These are phyloP conservation scores for Mycena capillaripes DNA, from an alignment of 768 basidiomycete species.

Conservation along the genomic window DNA sequence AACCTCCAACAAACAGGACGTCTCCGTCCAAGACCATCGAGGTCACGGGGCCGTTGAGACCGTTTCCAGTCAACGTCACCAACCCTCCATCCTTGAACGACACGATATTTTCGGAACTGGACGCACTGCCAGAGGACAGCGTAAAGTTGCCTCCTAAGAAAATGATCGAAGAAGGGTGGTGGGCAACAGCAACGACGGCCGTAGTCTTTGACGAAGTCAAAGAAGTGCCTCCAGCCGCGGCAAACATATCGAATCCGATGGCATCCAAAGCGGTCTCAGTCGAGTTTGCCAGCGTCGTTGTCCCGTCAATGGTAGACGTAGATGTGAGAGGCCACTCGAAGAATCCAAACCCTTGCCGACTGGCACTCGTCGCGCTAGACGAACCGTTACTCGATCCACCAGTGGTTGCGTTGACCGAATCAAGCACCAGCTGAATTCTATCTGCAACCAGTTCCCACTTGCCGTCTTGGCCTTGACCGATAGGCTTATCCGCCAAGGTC, in stretches of 20 bases:
- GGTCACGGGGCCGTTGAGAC: conserved; percentile 85
- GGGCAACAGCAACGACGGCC: conserved; percentile 68
- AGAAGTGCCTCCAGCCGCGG: conserved; percentile 66
- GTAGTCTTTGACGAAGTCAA: conserved; percentile 53
- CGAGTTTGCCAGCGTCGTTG: conserved; percentile 72
- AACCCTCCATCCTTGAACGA: conserved; percentile 74
- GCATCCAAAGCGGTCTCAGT: conserved; percentile 78
- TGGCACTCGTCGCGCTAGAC: conserved; percentile 46
- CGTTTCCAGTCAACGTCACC: conserved; percentile 67
- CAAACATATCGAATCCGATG: conserved; percentile 73
- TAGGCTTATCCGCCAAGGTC: conserved; percentile 76
- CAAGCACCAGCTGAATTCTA: conserved; percentile 83
- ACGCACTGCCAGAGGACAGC: conserved; percentile 67
- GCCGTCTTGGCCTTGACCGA: conserved; percentile 74
- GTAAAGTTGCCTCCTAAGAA: conserved; percentile 87
- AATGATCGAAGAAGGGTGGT: conserved; percentile 74
- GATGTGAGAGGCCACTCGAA: conserved; percentile 85
- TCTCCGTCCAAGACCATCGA: conserved; percentile 75
- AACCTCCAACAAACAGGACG: conserved; percentile 87
- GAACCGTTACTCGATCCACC: conserved; percentile 49
- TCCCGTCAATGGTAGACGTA: conserved; percentile 66
- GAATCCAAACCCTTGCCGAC: conserved; percentile 80
- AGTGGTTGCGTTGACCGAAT: conserved; percentile 65
- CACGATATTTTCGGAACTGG: conserved; percentile 78
- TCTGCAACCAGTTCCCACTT: conserved; percentile 89